A percentile compares a stretch with the other conserved stretches of the same genome.
phyloP scores from a whole-genome alignment of 2,329 filamentous ascomycete species.

The Penicillium sp. region DNA sequence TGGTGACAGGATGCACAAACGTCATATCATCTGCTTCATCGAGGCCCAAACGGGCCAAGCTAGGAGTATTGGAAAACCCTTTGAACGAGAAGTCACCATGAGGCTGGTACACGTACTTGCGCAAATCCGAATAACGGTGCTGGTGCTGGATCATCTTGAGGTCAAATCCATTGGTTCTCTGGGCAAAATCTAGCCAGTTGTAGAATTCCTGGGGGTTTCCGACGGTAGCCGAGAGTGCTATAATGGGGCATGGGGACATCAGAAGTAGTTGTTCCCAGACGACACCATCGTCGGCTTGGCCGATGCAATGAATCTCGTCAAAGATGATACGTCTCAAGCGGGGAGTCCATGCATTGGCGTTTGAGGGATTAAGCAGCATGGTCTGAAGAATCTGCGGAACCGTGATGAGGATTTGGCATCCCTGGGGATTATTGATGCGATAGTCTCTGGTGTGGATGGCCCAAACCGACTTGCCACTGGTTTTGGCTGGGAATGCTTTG shows the following conservation, averaged over 20 bases:
- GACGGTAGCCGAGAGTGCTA: conserved; percentile 75
- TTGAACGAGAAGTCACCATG: conserved; percentile 50
- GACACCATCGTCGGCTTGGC: conserved; percentile 70
- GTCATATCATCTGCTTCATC: conserved; percentile 51
- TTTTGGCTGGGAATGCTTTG: conserved; percentile 56
- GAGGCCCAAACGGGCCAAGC: conserved; percentile 42
- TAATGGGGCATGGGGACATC: conserved; percentile 71
- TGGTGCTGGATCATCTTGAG: conserved; percentile 67
- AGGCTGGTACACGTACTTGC: conserved; percentile 68
- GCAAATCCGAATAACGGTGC: conserved; percentile 70
- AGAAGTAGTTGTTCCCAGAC: conserved; percentile 77
- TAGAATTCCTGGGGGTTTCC: conserved; percentile 71
- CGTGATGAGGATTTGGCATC: conserved; percentile 73
- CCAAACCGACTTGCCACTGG: conserved; percentile 66
- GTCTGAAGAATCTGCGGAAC: conserved; percentile 77
- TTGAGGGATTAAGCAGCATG: conserved; percentile 66
- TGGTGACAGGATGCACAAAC: conserved; percentile 65
- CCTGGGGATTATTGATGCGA: conserved; percentile 67
- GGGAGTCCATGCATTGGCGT: conserved; percentile 65
- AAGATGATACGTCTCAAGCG: conserved; percentile 74
- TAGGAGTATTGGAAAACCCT: conserved; percentile 42
- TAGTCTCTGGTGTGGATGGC: conserved; percentile 75
- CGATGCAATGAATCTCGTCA: conserved; percentile 78
- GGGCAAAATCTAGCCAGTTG: conserved; percentile 64
- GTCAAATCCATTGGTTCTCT: conserved; percentile 61